Evolutionary conservation across 2,329 filamentous ascomycete species (phyloP), one percentile per base, ranked within the genome.

Genomic region (Coniochaeta prunicola): DNA sequence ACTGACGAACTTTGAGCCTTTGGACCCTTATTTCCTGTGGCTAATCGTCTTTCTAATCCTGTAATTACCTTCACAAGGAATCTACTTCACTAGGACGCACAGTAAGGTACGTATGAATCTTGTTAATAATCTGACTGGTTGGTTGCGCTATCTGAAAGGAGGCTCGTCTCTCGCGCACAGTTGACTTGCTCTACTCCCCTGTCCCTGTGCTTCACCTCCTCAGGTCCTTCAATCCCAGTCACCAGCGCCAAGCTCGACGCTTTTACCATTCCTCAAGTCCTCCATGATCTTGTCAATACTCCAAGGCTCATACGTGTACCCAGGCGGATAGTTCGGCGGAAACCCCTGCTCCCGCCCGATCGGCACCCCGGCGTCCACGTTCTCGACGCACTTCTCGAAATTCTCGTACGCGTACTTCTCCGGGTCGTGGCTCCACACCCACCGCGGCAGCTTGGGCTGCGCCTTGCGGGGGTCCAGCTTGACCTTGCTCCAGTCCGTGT

Each of bases 371-470:
- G 61, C 62, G 45, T 63, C 62, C 59, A 74, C 64, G 30, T 67
- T 68, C n/a, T 70, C 67, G 19, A 67, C 67, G 59, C 70, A 69
- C 58, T 67, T 65, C 26, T 66, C 61, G 40, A 72, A 75, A 54
- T 73, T 67, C 45, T 73, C 68, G 57, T 72, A 70, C 4, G 70
- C 67, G 54, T 75, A 74, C 58, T 59, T 38, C 61, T 75, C 73
- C 0, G 71, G 72, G 54, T 75, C 72, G 56, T 75, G 71, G 36
- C 65, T 65, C 67, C 70, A 74, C 13, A 74, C 67, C 73, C 73
- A 75, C 55, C 64, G 66, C 5, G 71, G 71, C 8, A 71, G 64
- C 62, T 69, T 70, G 7, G 71, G 70, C 62, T 73, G 71, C 17
- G 70, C 71, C 21, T 65, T 60, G 48, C 69, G 67, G n/a, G 69